These are phyloP conservation scores for Saururus chinensis DNA, from an alignment of 164 flowering plant genomes.

Conservation along the genomic window DNA sequence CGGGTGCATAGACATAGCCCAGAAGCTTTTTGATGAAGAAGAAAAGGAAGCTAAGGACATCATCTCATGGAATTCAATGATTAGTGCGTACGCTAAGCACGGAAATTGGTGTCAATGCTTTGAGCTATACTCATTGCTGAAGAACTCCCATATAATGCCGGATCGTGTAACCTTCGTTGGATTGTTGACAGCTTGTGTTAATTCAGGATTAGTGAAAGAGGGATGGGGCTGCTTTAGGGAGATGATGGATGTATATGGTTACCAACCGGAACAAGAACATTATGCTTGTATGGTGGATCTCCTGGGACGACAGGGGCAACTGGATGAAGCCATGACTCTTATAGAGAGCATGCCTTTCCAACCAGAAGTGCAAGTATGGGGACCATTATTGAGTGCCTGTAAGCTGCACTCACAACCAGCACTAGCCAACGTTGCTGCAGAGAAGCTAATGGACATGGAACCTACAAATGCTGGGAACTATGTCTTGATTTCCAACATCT, in stretches of 20 bases:
- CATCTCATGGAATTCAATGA: constrained; percentile 53
- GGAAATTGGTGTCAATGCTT: constrained; percentile 37
- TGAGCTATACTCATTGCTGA: constrained; percentile 28
- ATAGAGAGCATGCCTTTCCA: constrained; percentile 35
- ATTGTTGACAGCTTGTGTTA: constrained; percentile 48
- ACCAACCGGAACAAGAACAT: constrained; percentile 46
- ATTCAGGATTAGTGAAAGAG: constrained; percentile 46
- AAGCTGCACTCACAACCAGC: constrained; percentile 25
- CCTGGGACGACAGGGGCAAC: constrained; percentile 43
- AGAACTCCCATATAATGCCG: constrained; percentile 29
- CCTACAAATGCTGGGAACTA: constrained; percentile 61
- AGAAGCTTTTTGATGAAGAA: constrained; percentile 39
- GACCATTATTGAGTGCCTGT: constrained; percentile 51
- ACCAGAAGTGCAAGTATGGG: constrained; percentile 52
- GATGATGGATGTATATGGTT: constrained; percentile 33
- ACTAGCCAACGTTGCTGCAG: constrained; percentile 40
- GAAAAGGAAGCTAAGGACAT: constrained; percentile 27
- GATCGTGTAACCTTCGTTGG: constrained; percentile 47
- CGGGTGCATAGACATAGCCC: constrained; percentile 48
- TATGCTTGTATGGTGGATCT: constrained; percentile 70
- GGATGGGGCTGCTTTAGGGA: constrained; percentile 38
- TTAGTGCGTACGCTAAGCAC: constrained; percentile 47
- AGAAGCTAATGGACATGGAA: constrained; percentile 38
- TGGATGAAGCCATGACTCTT: constrained; percentile 36
- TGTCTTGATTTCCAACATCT: constrained; percentile 45